These are phyloP conservation scores for Yamadazyma atmosphaerica DNA, from an alignment of 1,139 yeast genomes.

Conservation along the genomic window DNA sequence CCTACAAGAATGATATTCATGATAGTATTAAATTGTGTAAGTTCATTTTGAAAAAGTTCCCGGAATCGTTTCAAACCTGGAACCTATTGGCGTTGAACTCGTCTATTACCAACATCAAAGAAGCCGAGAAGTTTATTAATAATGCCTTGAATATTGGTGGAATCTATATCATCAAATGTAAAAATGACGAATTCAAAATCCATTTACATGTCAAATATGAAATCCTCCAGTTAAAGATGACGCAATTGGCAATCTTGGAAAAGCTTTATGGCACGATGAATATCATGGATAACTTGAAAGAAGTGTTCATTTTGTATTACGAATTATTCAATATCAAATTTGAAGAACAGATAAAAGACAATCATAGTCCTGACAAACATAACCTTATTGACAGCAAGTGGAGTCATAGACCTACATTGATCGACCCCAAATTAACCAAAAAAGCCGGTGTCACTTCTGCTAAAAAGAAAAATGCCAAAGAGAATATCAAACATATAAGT, in stretches of 20 bases:
- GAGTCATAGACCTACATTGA: conserved; percentile 51
- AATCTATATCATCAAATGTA: conserved; percentile 32
- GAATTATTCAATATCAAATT: conserved; percentile 47
- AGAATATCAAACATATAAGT: conserved; percentile 22
- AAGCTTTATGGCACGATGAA: conserved; percentile 58
- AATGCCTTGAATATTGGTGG: conserved; percentile 48
- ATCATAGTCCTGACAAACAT: conserved; percentile 9
- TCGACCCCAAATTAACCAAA: conserved; percentile 30
- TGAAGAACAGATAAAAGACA: conserved; percentile 14
- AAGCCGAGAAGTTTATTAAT: conserved; percentile 40
- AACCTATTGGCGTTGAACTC: conserved; percentile 36
- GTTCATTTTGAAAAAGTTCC: conserved; percentile 43
- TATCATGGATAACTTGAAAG: conserved; percentile 66
- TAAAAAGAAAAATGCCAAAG: conserved; percentile 20
- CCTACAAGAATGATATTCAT: conserved; percentile 26
- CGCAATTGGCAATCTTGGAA: conserved; percentile 73
- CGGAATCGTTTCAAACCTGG: conserved; percentile 49
- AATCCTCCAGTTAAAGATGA: conserved; percentile 69
- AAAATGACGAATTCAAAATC: conserved; percentile 28
- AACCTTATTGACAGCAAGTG: conserved; percentile 26
- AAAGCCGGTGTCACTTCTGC: conserved; percentile 7
- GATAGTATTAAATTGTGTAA: conserved; percentile 41
- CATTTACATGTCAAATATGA: conserved; percentile 47
- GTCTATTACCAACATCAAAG: conserved; percentile 20
- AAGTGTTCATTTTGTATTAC: conserved; percentile 61